Base-by-base conservation (phyloP, 129 eudicot genomes). In the Ambrosia trifida region DNA sequence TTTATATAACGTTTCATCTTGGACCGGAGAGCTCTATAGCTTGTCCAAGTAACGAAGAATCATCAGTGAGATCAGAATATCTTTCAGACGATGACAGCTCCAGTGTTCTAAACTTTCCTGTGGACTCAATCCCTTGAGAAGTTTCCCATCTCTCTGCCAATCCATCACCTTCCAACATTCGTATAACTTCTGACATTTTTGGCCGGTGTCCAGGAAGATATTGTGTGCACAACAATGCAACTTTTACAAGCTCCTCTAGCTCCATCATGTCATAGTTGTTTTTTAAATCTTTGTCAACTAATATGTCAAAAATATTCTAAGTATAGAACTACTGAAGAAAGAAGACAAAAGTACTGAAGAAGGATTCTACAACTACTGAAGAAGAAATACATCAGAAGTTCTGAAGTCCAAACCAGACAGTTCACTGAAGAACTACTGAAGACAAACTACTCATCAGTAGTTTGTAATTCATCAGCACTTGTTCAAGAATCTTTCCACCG, bases 1-100 rank as follows among this genome's bases (percentile, higher is more conserved):
- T 36, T 38, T 38, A 38, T 38, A 38, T 38, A 2, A 38, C 43
- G 7, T 51, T 70, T 89, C 85, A 89, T 69, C 96, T 84, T 17
- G 97, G 97, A 43, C 97, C 97, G n/a, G 97, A 90, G 10, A 90
- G 83, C 59, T 90, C 95, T 16, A 90, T 90, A 16, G 97, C 91
- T 54, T 87, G 97, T n/a, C 86, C 89, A 33, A 90, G 81, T 53
- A 90, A 76, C 7, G 91, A 87, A 36, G 97, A 87, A 59, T 90
- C 97, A 51, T 90, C 89, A 0, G 97, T 83, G 35, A 85, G 95
- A 68, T 87, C 97, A 5, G 97, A 90, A 64, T 73, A 90, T 80
- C 97, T 74, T 50, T 85, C 91, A 1, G 97, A 90, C 11, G 84
- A 85, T 2, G 95, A 87, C 13, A 90, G 80, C 52, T 87, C 87